Conservation (phyloP, 768 basidiomycete species). For the Auriscalpium vulgare region DNA sequence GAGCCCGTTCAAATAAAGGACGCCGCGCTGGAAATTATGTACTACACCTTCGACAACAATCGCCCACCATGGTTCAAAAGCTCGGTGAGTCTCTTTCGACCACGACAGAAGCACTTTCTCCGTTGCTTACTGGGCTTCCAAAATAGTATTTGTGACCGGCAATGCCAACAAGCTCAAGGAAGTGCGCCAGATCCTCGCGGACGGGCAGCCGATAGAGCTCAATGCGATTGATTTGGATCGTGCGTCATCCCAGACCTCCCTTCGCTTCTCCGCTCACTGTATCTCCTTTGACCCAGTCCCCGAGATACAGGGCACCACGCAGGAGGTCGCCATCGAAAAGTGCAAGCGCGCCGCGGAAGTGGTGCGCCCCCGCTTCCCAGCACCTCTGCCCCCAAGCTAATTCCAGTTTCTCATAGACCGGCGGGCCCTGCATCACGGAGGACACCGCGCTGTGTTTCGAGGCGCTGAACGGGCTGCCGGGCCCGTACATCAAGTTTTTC, state of each 20-base stretch:
- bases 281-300: slow-evolving; percentile 48
- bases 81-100: no score
- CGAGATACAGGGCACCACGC: slow-evolving; percentile 89
- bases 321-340: slow-evolving; percentile 85
- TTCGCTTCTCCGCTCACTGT: background rate
- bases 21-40: no score
- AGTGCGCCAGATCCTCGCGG: slow-evolving; percentile 73
- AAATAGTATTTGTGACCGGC: slow-evolving; percentile 84
- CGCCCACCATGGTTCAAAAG: no score
- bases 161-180: slow-evolving; percentile 91
- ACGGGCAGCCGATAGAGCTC: slow-evolving; percentile 65
- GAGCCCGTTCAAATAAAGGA: no score
- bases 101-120: no score
- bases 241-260: background rate
- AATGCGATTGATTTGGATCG: slow-evolving; percentile 42
- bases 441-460: slow-evolving; percentile 92
- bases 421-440: slow-evolving; percentile 67
- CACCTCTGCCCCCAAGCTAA: background rate
- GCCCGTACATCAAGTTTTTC: slow-evolving; percentile 97
- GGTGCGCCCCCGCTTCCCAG: slow-evolving; percentile 30
- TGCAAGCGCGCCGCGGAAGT: slow-evolving; percentile 79
- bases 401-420: slow-evolving; percentile 25
- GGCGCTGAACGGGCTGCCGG: slow-evolving; percentile 86
- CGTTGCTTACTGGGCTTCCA: background rate
- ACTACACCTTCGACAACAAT: no score